Percentiles rank a stretch among this genome's conserved stretches.
Conservation (phyloP, 192 early-diverging fungal genomes). For the Coemansia sp. region DNA sequence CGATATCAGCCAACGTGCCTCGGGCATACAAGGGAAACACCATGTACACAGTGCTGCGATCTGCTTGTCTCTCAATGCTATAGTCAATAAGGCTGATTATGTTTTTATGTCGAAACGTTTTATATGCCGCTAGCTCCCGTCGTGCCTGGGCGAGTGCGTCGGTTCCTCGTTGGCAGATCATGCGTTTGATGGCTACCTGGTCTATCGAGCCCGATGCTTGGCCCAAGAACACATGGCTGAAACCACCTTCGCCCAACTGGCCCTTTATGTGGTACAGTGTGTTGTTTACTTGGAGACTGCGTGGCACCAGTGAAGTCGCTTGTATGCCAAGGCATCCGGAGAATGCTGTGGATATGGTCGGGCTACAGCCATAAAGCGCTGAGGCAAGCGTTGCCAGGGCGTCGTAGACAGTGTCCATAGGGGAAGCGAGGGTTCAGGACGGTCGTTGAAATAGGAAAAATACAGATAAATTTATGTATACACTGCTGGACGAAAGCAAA, state of each 20-base stretch:
- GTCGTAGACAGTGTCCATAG: no score
- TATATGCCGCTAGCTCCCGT: slow-evolving; percentile 67
- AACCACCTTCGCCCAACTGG: slow-evolving; percentile 71
- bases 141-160: slow-evolving; percentile 59
- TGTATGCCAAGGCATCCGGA: no score
- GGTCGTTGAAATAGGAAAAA: no score
- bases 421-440: no score
- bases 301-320: no score
- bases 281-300: no score
- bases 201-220: slow-evolving; percentile 48
- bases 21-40: slow-evolving; percentile 64
- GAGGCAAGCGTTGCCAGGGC: no score
- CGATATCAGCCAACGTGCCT: slow-evolving; percentile 58
- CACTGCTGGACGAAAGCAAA: no score
- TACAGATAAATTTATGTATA: no score
- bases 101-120: slow-evolving; percentile 60
- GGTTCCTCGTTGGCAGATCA: slow-evolving; percentile 59
- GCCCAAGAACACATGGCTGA: slow-evolving; percentile 66
- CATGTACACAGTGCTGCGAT: slow-evolving; percentile 58
- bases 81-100: slow-evolving; percentile 55
- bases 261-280: slow-evolving; percentile 57
- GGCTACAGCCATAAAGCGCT: no score
- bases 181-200: slow-evolving; percentile 65
- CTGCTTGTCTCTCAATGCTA: neutral
- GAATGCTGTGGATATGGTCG: no score